Conservation (phyloP, 106 monocot species). For the Platanthera guangdongensis region DNA sequence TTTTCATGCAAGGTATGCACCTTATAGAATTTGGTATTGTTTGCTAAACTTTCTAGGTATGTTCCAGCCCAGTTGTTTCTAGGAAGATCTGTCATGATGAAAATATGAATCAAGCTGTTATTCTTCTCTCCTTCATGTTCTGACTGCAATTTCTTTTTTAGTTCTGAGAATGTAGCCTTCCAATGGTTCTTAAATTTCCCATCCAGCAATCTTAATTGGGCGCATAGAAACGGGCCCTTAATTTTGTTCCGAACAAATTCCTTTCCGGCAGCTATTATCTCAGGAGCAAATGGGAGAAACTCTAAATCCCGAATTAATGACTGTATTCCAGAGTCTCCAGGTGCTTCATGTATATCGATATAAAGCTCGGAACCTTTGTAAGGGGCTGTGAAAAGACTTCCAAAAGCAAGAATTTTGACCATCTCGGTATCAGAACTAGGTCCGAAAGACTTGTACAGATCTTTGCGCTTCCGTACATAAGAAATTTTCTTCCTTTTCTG, state of each 20-base stretch:
- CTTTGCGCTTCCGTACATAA: constrained; percentile 59
- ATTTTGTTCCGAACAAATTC: constrained; percentile 45
- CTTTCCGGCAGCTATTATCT: constrained; percentile 61
- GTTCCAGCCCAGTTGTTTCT: constrained; percentile 61
- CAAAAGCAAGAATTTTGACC: constrained; percentile 61
- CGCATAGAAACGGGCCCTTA: constrained; percentile 74
- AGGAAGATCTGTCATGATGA: constrained; percentile 94
- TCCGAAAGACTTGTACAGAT: constrained; percentile 65
- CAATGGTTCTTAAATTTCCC: constrained; percentile 98
- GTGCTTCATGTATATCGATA: constrained; percentile 67
- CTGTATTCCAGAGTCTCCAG: constrained; percentile 33
- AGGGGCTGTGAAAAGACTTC: constrained; percentile 62
- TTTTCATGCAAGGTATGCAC: constrained; percentile 45
- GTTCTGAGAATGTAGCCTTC: constrained; percentile 61
- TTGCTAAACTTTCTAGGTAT: constrained; percentile 49
- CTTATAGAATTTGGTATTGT: constrained; percentile 34
- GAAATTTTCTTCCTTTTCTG: constrained; percentile 62
- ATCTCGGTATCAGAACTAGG: constrained; percentile 50
- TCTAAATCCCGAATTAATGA: constrained; percentile 41
- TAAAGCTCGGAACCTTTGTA: constrained; percentile 75
- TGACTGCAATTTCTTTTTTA: constrained; percentile 46
- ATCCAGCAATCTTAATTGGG: constrained; percentile 84
- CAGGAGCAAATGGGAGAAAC: constrained; percentile 69
- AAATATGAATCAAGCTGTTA: constrained; percentile 44
- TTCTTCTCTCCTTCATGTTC: constrained; percentile 21